Conservation (phyloP, 768 basidiomycete genomes). For the Naganishia kalamii region DNA sequence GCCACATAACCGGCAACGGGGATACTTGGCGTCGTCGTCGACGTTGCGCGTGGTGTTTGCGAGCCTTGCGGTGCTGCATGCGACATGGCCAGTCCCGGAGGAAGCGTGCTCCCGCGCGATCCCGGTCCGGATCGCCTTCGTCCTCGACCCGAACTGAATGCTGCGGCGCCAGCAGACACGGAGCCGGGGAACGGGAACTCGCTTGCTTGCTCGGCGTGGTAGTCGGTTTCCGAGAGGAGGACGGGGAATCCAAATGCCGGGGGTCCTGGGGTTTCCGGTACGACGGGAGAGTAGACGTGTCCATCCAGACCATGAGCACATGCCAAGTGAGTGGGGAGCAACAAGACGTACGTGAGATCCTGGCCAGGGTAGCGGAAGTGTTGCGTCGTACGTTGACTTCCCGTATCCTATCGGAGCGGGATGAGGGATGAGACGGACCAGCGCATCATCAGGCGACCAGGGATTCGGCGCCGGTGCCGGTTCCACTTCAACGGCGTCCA, state of each 20-base stretch:
- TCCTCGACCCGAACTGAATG: slow-evolving; percentile 1
- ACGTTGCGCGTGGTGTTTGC: not conserved
- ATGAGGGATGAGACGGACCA: slow-evolving; percentile 11
- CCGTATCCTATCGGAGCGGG: not conserved
- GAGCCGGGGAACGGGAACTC: slow-evolving; percentile 3
- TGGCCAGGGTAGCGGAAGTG: slow-evolving; percentile 24
- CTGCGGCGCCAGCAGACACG: not conserved
- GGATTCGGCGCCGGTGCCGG: slow-evolving; percentile 22
- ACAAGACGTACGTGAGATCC: too few relatives aligned
- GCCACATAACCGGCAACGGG: too few relatives aligned
- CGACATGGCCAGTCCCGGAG: not conserved
- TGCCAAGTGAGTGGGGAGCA: too few relatives aligned
- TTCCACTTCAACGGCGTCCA: slow-evolving; percentile 21
- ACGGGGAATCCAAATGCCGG: slow-evolving; percentile 18
- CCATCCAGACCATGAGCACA: too few relatives aligned
- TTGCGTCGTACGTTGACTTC: not conserved
- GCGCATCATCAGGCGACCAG: slow-evolving; percentile 21
- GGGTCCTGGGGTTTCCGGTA: slow-evolving; percentile 10
- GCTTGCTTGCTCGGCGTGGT: slow-evolving; percentile 12
- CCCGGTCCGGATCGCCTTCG: not conserved
- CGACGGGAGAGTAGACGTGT: slow-evolving; percentile 21
- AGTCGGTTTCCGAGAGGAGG: slow-evolving; percentile 9
- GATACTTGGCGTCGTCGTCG: not conserved
- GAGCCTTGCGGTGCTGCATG: not conserved
- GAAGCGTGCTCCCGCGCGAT: not conserved